These are phyloP conservation scores for Ustilago trichophora DNA, from an alignment of 1,284 basidiomycete species.

Conservation along the genomic window DNA sequence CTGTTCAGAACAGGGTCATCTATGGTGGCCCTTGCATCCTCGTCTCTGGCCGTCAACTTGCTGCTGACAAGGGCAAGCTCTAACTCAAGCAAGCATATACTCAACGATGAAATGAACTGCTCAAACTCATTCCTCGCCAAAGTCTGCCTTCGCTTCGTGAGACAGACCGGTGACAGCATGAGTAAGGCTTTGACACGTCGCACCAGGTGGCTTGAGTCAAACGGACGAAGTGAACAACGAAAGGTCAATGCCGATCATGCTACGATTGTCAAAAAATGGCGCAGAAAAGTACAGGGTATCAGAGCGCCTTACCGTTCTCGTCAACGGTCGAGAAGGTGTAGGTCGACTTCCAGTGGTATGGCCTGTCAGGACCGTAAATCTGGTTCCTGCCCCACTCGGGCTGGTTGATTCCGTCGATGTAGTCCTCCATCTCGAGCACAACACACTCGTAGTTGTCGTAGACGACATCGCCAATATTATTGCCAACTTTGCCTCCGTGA, in stretches of 20 bases:
- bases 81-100: conserved; percentile 3
- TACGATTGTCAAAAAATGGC: conserved; percentile 1
- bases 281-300: not conserved
- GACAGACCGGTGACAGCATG: no score
- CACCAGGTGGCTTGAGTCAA: no score
- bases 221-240: no score
- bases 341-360: conserved; percentile 56
- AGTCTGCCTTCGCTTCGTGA: no score
- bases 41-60: conserved; percentile 56
- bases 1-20: conserved; percentile 54
- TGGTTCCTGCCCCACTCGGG: conserved; percentile 52
- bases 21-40: conserved; percentile 63
- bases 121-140: no score
- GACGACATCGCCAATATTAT: conserved; percentile 31
- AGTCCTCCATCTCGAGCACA: conserved; percentile 60
- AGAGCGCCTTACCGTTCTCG: conserved; percentile 30
- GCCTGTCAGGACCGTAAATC: conserved; percentile 51
- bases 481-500: conserved; percentile 58
- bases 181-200: no score
- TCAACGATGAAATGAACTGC: not conserved
- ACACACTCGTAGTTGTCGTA: conserved; percentile 58
- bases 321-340: conserved; percentile 54
- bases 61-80: conserved; percentile 56
- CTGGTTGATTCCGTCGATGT: conserved; percentile 59
- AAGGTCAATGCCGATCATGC: no score